These are phyloP conservation scores for Flaveria linearis DNA, from an alignment of 129 eudicot genomes.

Conservation along the genomic window DNA sequence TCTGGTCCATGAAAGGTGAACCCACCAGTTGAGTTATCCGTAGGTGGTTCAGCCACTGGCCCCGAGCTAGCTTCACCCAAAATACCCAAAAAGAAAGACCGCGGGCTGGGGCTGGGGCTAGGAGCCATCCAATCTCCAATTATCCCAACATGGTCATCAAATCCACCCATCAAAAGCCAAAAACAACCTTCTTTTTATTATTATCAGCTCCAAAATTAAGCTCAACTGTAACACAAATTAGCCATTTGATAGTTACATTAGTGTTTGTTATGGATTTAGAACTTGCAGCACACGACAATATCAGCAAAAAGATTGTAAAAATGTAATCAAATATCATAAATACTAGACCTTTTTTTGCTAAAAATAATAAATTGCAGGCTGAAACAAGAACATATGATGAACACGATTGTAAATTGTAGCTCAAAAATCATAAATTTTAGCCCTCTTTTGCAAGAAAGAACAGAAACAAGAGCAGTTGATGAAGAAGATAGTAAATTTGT, in stretches of 20 bases:
- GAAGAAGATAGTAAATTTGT: background rate
- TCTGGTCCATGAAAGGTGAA: slow-evolving; percentile 30
- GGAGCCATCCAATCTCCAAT: slow-evolving; percentile 67
- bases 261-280: background rate
- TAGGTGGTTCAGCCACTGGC: slow-evolving; percentile 32
- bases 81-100: slow-evolving; percentile 44
- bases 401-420: background rate
- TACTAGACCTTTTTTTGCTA: background rate
- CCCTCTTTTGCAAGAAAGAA: background rate
- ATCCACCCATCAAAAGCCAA: slow-evolving; percentile 49
- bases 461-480: background rate
- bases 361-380: background rate
- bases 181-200: background rate
- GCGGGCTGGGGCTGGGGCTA: slow-evolving; percentile 52
- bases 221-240: slow-evolving; percentile 8
- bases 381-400: background rate
- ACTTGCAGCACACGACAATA: background rate
- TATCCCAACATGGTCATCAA: slow-evolving; percentile 50
- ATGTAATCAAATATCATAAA: background rate
- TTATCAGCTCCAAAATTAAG: background rate
- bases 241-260: too few relatives aligned
- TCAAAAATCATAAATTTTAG: background rate
- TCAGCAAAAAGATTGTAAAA: background rate
- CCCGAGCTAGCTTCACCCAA: slow-evolving; percentile 37
- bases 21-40: slow-evolving; percentile 27